Base-by-base conservation (phyloP, 768 basidiomycete genomes). In the Mycena latifolia region DNA sequence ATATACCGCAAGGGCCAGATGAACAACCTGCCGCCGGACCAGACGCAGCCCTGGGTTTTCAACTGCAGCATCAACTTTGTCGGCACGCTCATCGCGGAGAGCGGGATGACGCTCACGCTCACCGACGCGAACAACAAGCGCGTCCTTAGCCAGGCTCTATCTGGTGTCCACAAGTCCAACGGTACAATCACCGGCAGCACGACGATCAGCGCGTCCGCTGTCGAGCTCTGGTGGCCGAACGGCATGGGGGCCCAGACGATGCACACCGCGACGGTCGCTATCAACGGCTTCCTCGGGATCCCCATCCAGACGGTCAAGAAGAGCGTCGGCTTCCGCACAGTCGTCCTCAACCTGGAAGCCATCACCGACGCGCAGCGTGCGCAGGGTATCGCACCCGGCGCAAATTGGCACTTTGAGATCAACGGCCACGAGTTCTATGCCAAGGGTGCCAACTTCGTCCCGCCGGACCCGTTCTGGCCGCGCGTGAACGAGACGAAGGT, bases 371-470 rank as follows among this genome's bases (percentile, higher is more conserved):
- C 50, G 20, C 27, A 65, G 27, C 31, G 8, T 12, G 50, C 51
- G 10, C 20, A 35, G 27, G 63, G 63, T 43, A 15, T 65, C 51
- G 63, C 56, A n/a, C 63, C 63, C 3, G 63, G 63, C 14, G 63
- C 63, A 18, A 27, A 58, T 33, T 65, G 63, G 63, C 56, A 59
- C 50, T 65, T 65, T n/a, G 63, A 65, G 45, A 39, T 59, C 25
- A 65, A 65, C 51, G 63, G 63, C 17, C 63, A 65, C 29, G 31
- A 20, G 31, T 65, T 65, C 45, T 65, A 65, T 43, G 63, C 63
- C 56, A 65, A 65, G 51, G 63, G 63, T 50, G 63, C 63, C 45
- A 65, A 65, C 56, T 59, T 65, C 56, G 28, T 65, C 18, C 63
- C 63, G 22, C 63, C 63, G 1, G 56, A 58, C 28, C 41, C 56